Evolutionary conservation across 805 yeast genomes (phyloP), one percentile per base, ranked within the genome.

Genomic region (Lipomyces sp.): DNA sequence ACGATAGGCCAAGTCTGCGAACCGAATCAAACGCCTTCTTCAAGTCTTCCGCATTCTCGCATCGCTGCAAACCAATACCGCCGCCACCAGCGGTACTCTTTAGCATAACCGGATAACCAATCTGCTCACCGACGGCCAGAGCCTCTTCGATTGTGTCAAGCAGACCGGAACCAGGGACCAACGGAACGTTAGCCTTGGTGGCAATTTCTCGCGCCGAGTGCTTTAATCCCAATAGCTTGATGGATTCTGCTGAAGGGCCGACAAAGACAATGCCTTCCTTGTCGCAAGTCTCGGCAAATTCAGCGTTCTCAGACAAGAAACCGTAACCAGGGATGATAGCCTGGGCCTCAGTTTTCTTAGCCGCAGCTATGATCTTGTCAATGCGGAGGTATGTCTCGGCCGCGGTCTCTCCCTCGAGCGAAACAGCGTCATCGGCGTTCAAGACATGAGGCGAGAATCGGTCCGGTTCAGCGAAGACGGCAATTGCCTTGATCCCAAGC

Each of bases 81-180:
- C 99, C 99, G 75, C 99, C 99, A 77, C 99, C 99, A 33, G 98
- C 98, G 68, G 99, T 95, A 33, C 97, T 90, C 79, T 94, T 94
- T 60, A 95, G 90, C 98, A 94, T 94, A 42, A 94, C 86, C 35
- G 98, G 98, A 74, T 91, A 95, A 24, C 82, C 84, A 50, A 94
- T 81, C 73, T 84, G 80, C 18, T 85, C 87, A 15, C 97, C 98
- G 69, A 88, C 85, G 67, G 80, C 83, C 64, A 82, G 81, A 2
- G 98, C 98, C 73, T 90, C 97, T 10, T 83, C 83, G 11, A 93
- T 83, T 69, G 85, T 80, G 1, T 84, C 80, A 48, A 94, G 87
- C 71, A 95, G 82, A 7, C 92, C 96, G 15, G 98, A 90, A 59
- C 99, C 99, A n/a, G 99, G 98, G 65, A 93, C 98, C 65, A 95